A percentile compares a stretch with the other conserved stretches of the same genome.
phyloP scores from a whole-genome alignment of 2,329 filamentous ascomycete genomes.

The Sporothrix mexicana region DNA sequence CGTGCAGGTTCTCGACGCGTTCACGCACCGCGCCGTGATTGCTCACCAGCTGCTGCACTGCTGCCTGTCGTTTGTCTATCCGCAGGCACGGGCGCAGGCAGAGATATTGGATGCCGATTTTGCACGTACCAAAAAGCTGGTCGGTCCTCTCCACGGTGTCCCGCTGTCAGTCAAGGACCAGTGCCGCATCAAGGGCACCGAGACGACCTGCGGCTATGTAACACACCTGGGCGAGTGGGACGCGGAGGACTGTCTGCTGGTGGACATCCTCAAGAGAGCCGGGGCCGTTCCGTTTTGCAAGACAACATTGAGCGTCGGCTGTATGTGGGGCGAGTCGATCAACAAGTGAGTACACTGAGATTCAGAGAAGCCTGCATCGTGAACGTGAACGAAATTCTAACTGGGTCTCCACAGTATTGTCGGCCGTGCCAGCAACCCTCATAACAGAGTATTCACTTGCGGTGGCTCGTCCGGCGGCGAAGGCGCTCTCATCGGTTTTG shows the following conservation, averaged over 20 bases:
- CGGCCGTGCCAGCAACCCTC: conserved; percentile 11
- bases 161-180: conserved; percentile 2
- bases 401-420: not conserved
- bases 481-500: not conserved
- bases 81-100: not conserved
- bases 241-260: conserved; percentile 48
- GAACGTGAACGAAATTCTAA: not conserved
- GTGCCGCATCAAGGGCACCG: conserved; percentile 48
- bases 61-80: not conserved
- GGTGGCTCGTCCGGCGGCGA: not conserved
- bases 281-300: conserved; percentile 63
- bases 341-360: conserved; percentile 57
- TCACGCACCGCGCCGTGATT: not conserved
- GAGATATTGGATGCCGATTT: not conserved
- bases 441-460: not conserved
- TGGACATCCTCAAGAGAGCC: conserved; percentile 50
- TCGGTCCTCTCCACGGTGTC: not conserved
- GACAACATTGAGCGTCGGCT: conserved; percentile 62
- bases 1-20: not conserved
- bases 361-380: not conserved
- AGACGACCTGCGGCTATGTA: conserved; percentile 67
- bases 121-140: not conserved
- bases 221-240: conserved; percentile 65
- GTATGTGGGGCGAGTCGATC: conserved; percentile 71
- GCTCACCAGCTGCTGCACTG: conserved; percentile 16